Percentiles rank a stretch among this genome's conserved stretches.
These are phyloP conservation scores for Thielaviopsis ethacetica DNA, from an alignment of 2,329 filamentous ascomycete species.

Conservation along the genomic window DNA sequence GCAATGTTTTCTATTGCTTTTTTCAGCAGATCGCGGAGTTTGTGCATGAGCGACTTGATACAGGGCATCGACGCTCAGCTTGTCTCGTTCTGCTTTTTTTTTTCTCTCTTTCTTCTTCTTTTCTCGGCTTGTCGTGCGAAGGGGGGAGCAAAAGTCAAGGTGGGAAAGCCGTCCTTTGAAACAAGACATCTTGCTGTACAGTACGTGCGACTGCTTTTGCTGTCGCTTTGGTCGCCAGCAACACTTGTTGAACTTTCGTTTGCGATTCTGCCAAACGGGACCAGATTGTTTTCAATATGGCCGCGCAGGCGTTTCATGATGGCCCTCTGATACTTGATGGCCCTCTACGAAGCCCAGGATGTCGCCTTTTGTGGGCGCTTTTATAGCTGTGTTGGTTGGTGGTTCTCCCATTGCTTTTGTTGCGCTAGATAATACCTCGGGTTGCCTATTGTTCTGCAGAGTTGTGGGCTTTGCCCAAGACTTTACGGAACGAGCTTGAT, in stretches of 20 bases:
- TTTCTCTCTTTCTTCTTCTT: slow-evolving; percentile 14
- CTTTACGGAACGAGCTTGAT: background rate
- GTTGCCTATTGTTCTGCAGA: background rate
- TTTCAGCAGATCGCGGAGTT: background rate
- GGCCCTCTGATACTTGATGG: background rate
- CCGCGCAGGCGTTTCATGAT: background rate
- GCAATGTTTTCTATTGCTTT: background rate
- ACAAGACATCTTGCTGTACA: background rate
- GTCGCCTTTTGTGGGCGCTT: background rate
- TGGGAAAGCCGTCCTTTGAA: background rate
- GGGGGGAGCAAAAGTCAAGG: background rate
- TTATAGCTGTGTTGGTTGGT: background rate
- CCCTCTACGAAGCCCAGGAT: too few relatives aligned
- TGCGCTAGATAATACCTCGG: background rate
- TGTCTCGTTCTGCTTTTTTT: slow-evolving; percentile 13
- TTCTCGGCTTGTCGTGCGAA: slow-evolving; percentile 11
- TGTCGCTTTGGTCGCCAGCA: slow-evolving; percentile 13
- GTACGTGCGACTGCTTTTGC: background rate
- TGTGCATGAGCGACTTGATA: background rate
- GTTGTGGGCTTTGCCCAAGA: background rate
- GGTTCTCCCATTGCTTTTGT: background rate
- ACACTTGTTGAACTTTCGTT: background rate
- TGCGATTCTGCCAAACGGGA: background rate
- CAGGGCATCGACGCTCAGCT: background rate
- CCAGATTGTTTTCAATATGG: background rate